Conservation (phyloP, 129 eudicot species). For the Sambucus nigra region DNA sequence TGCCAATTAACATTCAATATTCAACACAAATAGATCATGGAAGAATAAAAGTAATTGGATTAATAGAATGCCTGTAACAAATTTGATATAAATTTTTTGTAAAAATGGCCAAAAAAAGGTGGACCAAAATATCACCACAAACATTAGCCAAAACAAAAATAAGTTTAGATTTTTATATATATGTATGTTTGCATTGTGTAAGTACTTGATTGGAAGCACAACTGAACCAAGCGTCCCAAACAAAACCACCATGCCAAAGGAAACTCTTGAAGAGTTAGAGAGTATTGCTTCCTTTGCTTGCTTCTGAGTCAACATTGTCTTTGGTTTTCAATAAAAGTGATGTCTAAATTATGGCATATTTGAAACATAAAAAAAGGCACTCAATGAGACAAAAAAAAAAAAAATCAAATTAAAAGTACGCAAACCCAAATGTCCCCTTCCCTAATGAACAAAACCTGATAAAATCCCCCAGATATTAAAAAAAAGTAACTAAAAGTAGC, state of each 20-base stretch:
- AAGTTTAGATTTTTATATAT: background rate
- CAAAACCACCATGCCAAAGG: constrained; percentile 97
- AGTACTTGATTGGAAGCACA: constrained; percentile 95
- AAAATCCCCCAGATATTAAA: constrained; percentile 29
- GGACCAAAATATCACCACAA: background rate
- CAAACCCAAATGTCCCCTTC: constrained; percentile 6
- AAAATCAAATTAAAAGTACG: background rate
- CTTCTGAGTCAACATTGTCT: constrained; percentile 55
- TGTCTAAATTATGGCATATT: constrained; percentile 11
- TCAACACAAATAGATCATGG: too few species aligned
- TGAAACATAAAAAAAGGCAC: constrained; percentile 19
- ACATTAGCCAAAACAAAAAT: background rate
- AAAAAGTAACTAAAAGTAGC: too few species aligned
- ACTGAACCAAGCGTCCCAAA: constrained; percentile 99
- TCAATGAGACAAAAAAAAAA: constrained; percentile 32
- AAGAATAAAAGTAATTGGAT: too few species aligned
- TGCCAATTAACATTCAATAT: too few species aligned
- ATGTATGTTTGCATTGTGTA: background rate
- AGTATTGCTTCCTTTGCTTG: constrained; percentile 92
- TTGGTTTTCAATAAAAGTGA: constrained; percentile 1
- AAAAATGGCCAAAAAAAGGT: too few species aligned
- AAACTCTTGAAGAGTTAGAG: constrained; percentile 40
- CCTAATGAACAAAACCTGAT: constrained; percentile 23
- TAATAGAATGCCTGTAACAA: too few species aligned
- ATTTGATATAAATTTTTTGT: too few species aligned